phyloP scores from a whole-genome alignment of 768 basidiomycete species.

The Symmetrospora coprosmae region DNA sequence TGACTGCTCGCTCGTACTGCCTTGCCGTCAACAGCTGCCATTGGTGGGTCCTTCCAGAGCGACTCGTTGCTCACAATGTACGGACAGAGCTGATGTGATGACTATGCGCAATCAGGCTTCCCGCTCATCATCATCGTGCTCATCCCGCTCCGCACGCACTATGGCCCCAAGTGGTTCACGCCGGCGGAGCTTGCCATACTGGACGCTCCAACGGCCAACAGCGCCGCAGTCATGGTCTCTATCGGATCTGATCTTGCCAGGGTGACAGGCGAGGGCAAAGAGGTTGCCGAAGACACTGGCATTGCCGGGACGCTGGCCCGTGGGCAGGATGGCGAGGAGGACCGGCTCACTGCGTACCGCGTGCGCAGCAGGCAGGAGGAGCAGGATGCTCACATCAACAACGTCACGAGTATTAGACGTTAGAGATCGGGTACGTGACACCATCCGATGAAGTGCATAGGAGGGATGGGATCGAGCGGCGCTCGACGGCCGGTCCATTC shows the following conservation, averaged over 20 bases:
- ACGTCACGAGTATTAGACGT: constrained; percentile 10
- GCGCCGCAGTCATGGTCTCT: constrained; percentile 30
- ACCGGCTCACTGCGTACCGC: neutral
- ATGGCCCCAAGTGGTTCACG: constrained; percentile 61
- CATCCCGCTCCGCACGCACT: constrained; percentile 55
- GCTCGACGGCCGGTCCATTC: no score
- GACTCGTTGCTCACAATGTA: neutral
- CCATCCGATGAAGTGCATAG: no score
- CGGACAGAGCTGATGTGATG: neutral
- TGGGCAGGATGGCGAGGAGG: neutral
- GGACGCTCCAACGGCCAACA: constrained; percentile 67
- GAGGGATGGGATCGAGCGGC: no score
- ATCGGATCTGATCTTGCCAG: constrained; percentile 28
- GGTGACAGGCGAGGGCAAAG: constrained; percentile 12
- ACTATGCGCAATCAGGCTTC: constrained; percentile 73
- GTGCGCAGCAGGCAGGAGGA: constrained; percentile 9
- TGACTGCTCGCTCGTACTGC: neutral
- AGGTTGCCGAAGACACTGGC: constrained; percentile 13
- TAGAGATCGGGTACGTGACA: no score
- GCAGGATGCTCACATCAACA: constrained; percentile 7
- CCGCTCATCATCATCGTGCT: constrained; percentile 74
- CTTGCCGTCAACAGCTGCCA: neutral
- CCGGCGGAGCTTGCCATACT: constrained; percentile 63
- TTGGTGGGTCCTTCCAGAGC: neutral
- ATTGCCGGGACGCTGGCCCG: constrained; percentile 4